Evolutionary conservation across 495 filamentous ascomycete species (phyloP).

Genomic region (Corynascus novoguineensis): DNA sequence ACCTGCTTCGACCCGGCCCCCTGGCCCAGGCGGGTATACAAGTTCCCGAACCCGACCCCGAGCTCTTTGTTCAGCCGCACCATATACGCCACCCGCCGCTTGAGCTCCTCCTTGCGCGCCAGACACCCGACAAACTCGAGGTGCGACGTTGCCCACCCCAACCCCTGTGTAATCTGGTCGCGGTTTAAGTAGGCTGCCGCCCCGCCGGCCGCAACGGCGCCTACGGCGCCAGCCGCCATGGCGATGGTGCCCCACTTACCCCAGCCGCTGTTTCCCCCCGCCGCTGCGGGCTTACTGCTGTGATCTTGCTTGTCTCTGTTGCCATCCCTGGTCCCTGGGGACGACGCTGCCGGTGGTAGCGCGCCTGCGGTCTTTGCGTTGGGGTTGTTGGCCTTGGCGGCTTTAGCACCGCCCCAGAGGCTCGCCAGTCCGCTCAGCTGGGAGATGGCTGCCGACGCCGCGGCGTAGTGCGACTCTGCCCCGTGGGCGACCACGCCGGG

Average conservation of each 20-base stretch:
- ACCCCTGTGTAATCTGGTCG: conserved; percentile 65
- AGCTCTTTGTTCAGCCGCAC: conserved; percentile 50
- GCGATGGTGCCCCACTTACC: conserved; percentile 75
- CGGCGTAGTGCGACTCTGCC: conserved; percentile 78
- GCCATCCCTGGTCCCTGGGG: conserved; percentile 12
- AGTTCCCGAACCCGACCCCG: conserved; percentile 65
- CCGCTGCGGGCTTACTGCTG: conserved; percentile 27
- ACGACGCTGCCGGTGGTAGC: conserved; percentile 33
- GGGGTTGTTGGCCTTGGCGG: conserved; percentile 26
- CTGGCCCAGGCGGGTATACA: conserved; percentile 77
- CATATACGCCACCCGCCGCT: conserved; percentile 56
- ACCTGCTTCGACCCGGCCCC: conserved; percentile 43
- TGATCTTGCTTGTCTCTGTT: conserved; percentile 10
- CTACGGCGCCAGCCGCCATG: conserved; percentile 73
- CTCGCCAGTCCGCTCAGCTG: conserved; percentile 58
- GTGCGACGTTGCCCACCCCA: conserved; percentile 79
- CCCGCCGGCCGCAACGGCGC: conserved; percentile 77
- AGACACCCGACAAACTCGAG: conserved; percentile 94
- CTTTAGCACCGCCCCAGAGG: conserved; percentile 51
- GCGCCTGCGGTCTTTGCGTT: conserved; percentile 22
- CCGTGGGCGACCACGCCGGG: conserved; percentile 85
- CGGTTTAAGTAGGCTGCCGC: conserved; percentile 81
- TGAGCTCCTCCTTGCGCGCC: conserved; percentile 68
- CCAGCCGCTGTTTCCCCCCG: conserved; percentile 43
- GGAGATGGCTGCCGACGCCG: conserved; percentile 61